Percentiles rank a stretch among this genome's conserved stretches.
Evolutionary conservation across 331 rosid genomes (phyloP).

Genomic region (Phaseolus coccineus): DNA sequence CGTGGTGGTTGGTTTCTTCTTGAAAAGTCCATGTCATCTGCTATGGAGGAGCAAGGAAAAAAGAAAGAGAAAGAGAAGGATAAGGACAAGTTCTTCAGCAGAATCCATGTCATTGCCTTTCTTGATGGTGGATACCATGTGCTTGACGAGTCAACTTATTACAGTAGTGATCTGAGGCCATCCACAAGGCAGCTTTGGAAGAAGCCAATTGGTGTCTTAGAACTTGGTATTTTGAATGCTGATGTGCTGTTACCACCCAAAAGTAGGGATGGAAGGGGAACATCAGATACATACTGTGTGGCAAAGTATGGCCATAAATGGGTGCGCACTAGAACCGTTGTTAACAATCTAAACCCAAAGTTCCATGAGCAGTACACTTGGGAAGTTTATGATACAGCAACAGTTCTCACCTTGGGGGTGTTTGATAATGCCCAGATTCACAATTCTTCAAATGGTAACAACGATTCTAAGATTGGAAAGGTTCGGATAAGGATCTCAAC

Average conservation of each 20-base stretch:
- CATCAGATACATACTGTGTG: constrained; percentile 54
- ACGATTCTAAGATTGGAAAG: constrained; percentile 52
- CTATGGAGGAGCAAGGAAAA: constrained; percentile 47
- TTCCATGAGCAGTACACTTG: constrained; percentile 58
- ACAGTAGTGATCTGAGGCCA: constrained; percentile 58
- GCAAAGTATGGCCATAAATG: constrained; percentile 60
- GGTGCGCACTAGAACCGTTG: constrained; percentile 57
- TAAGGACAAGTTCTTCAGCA: constrained; percentile 50
- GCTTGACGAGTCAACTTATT: constrained; percentile 58
- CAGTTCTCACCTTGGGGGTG: constrained; percentile 56
- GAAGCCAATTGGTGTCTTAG: constrained; percentile 53
- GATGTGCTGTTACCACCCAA: constrained; percentile 45
- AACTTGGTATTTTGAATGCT: constrained; percentile 56
- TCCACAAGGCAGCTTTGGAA: constrained; percentile 49
- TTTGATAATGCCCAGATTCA: constrained; percentile 49
- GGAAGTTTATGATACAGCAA: constrained; percentile 58
- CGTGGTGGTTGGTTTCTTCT: constrained; percentile 46
- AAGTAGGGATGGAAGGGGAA: constrained; percentile 55
- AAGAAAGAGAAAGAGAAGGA: constrained; percentile 47
- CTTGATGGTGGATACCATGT: constrained; percentile 65
- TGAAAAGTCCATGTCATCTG: constrained; percentile 49
- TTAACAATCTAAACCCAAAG: constrained; percentile 46
- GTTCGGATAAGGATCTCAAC: constrained; percentile 60
- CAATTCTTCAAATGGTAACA: constrained; percentile 43
- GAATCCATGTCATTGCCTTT: constrained; percentile 43